phyloP scores from a whole-genome alignment of 2,329 filamentous ascomycete genomes.

The Ophioceras dolichostomum region DNA sequence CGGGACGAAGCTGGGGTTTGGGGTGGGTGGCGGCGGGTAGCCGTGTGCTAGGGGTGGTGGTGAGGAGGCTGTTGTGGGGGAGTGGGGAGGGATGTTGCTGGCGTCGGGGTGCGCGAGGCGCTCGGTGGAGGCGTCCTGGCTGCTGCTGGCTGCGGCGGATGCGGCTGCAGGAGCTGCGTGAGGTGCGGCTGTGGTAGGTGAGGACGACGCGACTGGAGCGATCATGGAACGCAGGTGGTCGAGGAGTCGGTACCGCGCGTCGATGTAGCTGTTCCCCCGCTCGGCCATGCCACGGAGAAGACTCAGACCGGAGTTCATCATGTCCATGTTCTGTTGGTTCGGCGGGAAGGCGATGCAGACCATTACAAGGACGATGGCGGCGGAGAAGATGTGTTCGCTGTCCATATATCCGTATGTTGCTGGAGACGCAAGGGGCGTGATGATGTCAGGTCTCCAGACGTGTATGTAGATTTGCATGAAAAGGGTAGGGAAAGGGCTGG shows the following conservation, averaged over 20 bases:
- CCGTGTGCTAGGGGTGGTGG: too few relatives aligned
- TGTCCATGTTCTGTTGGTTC: conserved; percentile 26
- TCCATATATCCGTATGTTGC: conserved; percentile 47
- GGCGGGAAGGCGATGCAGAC: conserved; percentile 38
- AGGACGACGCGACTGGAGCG: conserved; percentile 7
- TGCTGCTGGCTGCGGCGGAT: not conserved
- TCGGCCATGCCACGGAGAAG: conserved; percentile 37
- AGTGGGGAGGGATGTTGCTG: too few relatives aligned
- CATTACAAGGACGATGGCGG: conserved; percentile 40
- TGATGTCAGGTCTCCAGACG: too few relatives aligned
- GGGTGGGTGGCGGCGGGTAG: not conserved
- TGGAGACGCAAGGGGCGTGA: too few relatives aligned
- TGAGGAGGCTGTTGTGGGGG: too few relatives aligned
- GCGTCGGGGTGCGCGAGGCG: not conserved
- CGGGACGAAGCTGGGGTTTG: not conserved
- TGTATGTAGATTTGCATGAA: too few relatives aligned
- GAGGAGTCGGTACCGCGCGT: conserved; percentile 20
- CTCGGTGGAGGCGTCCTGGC: too few relatives aligned
- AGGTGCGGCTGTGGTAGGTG: too few relatives aligned
- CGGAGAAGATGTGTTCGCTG: conserved; percentile 41
- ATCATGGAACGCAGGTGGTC: conserved; percentile 14
- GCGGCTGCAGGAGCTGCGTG: too few relatives aligned
- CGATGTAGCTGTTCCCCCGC: conserved; percentile 37
- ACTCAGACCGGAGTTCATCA: conserved; percentile 27
- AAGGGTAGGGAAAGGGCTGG: not conserved